These are phyloP conservation scores for Raphanus sativus DNA, from an alignment of 345 rosid genomes.

Conservation along the genomic window DNA sequence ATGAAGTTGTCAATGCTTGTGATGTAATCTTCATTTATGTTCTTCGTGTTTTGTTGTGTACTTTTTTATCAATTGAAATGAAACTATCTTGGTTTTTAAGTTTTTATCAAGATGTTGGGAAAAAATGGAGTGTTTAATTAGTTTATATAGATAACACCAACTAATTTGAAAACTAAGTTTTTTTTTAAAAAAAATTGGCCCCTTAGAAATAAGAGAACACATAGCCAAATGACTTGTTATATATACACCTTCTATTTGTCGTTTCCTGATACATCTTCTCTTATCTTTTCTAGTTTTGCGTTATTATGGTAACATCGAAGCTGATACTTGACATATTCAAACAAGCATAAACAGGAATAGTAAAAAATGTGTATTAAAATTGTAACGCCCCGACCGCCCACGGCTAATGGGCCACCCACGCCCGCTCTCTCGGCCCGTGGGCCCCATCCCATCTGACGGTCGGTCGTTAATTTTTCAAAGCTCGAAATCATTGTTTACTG, in stretches of 20 bases:
- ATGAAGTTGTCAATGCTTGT: not conserved
- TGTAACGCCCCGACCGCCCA: too few species aligned
- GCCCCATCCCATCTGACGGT: too few species aligned
- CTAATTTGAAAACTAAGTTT: too few species aligned
- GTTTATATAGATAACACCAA: too few species aligned
- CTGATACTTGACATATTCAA: not conserved
- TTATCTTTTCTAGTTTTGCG: not conserved
- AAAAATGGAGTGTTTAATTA: not conserved
- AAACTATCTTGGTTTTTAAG: not conserved
- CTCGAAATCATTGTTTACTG: too few species aligned
- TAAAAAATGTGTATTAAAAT: too few species aligned
- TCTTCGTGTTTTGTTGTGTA: not conserved
- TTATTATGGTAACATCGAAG: not conserved
- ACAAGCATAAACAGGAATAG: not conserved
- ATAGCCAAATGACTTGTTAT: too few species aligned
- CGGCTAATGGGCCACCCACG: too few species aligned
- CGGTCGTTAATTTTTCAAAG: too few species aligned
- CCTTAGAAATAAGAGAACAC: too few species aligned
- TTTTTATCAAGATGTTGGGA: not conserved
- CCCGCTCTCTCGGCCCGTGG: too few species aligned
- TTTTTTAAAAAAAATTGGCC: too few species aligned
- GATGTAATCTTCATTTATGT: slow-evolving; percentile 6
- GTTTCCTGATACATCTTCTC: not conserved
- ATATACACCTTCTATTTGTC: not conserved
- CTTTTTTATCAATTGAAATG: slow-evolving; percentile 13